phyloP scores from a whole-genome alignment of 495 filamentous ascomycete genomes.

The Talaromyces thailandensis region DNA sequence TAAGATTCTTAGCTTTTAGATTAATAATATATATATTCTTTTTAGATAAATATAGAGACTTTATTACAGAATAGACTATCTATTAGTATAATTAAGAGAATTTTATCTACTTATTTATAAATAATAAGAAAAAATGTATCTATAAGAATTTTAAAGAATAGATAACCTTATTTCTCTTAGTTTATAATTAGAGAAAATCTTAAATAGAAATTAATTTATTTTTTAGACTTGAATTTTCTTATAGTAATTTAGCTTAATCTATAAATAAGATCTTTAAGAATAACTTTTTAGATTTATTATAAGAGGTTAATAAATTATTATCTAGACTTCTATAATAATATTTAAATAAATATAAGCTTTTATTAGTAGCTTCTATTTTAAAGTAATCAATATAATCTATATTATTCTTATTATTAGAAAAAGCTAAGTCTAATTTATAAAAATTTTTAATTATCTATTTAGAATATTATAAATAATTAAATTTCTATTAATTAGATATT shows the following conservation, averaged over 20 bases:
- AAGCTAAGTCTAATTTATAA: neutral
- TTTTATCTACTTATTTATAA: too few species aligned
- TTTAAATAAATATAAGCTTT: neutral
- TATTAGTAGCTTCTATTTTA: neutral
- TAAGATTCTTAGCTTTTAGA: too few species aligned
- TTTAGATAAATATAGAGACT: too few species aligned
- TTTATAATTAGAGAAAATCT: neutral
- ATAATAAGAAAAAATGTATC: too few species aligned
- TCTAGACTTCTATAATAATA: neutral
- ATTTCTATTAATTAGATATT: neutral
- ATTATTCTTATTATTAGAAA: neutral
- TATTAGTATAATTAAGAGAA: too few species aligned
- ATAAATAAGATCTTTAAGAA: neutral
- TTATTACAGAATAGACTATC: too few species aligned
- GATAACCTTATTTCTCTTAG: neutral
- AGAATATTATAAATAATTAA: neutral
- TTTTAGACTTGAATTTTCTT: neutral
- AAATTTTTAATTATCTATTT: neutral
- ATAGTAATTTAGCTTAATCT: neutral
- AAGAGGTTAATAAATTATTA: neutral
- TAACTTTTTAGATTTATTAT: neutral
- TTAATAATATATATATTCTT: too few species aligned
- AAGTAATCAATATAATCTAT: neutral
- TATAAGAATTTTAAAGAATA: neutral
- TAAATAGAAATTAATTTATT: neutral